Conservation (phyloP, 106 monocot genomes). For the Allium fistulosum region DNA sequence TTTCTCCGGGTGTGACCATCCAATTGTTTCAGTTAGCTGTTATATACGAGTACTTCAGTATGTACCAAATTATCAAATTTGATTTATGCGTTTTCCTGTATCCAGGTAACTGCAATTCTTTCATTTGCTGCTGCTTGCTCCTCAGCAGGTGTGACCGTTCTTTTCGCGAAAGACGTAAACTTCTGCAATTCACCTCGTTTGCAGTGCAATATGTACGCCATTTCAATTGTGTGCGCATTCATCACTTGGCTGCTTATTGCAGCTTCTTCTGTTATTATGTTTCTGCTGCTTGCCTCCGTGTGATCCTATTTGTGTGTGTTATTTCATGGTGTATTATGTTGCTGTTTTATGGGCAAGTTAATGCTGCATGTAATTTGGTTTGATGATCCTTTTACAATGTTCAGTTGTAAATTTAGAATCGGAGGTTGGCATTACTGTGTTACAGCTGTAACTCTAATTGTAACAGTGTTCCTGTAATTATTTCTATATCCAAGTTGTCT, state of each 20-base stretch:
- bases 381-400: no score
- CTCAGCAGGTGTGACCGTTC: constrained; percentile 19
- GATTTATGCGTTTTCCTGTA: no score
- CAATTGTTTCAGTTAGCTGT: no score
- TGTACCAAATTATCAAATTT: no score
- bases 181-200: constrained; percentile 17
- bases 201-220: constrained; percentile 14
- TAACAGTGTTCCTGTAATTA: no score
- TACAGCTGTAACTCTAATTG: no score
- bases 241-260: constrained; percentile 20
- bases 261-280: constrained; percentile 21
- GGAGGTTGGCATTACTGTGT: no score
- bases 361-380: no score
- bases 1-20: no score
- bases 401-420: no score
- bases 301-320: constrained; percentile 8
- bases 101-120: constrained; percentile 23
- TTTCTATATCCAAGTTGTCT: no score
- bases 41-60: no score
- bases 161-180: constrained; percentile 18
- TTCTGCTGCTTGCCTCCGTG: constrained; percentile 16
- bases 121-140: constrained; percentile 25
- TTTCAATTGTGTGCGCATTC: constrained; percentile 16
- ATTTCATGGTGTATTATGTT: neutral
- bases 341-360: neutral